These are phyloP conservation scores for Globisporangium recalcitrans DNA, from an alignment of 352 stramenopile species.

Conservation along the genomic window DNA sequence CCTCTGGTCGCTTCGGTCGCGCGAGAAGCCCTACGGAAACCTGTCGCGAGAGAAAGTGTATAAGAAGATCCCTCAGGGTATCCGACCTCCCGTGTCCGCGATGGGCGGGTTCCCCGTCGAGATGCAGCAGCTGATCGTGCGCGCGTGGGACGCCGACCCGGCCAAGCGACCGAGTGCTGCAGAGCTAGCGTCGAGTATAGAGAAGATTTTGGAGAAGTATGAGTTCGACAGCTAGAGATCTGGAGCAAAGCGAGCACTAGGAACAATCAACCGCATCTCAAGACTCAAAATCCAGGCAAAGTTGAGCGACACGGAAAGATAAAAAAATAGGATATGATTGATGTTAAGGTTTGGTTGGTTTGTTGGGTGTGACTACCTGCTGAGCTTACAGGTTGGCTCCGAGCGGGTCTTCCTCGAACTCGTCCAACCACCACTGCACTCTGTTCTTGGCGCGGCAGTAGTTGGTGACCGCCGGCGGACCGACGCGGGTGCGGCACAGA, in stretches of 20 bases:
- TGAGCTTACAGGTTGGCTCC: slow-evolving; percentile 12
- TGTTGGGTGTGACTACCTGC: neutral
- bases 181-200: slow-evolving; percentile 47
- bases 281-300: neutral
- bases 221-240: slow-evolving; percentile 6
- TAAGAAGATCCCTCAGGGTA: slow-evolving; percentile 35
- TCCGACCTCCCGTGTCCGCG: slow-evolving; percentile 33
- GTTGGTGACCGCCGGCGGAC: slow-evolving; percentile 47
- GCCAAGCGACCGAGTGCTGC: slow-evolving; percentile 39
- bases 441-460: slow-evolving; percentile 52
- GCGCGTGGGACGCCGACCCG: slow-evolving; percentile 47
- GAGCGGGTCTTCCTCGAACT: slow-evolving; percentile 55
- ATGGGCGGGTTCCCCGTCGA: slow-evolving; percentile 56
- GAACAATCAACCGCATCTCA: neutral
- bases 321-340: slow-evolving; percentile 17
- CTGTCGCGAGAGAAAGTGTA: slow-evolving; percentile 53
- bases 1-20: slow-evolving; percentile 51
- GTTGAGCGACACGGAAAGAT: slow-evolving; percentile 10
- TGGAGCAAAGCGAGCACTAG: too few relatives aligned
- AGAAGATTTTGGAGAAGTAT: slow-evolving; percentile 41
- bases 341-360: slow-evolving; percentile 71
- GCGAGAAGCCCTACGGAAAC: slow-evolving; percentile 40
- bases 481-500: slow-evolving; percentile 51
- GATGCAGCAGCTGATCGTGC: slow-evolving; percentile 64
- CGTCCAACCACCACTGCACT: slow-evolving; percentile 63